Evolutionary conservation across 768 basidiomycete species (phyloP), one percentile per base, ranked within the genome.

Genomic region (Dentipellis fragilis): DNA sequence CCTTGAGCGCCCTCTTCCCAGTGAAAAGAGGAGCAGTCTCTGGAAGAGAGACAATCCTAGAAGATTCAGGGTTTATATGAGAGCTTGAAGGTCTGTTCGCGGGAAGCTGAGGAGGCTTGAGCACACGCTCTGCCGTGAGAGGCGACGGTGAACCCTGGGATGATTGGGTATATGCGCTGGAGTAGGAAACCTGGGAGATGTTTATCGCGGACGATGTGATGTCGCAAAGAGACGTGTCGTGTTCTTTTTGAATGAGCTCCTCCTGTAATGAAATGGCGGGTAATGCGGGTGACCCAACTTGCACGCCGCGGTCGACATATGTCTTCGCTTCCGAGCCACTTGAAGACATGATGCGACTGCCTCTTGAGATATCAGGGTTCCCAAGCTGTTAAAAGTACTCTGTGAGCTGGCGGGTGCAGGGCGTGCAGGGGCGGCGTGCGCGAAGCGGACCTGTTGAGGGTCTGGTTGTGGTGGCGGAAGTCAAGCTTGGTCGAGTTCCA

Each of bases 261-360:
- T n/a, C 36, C 46, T 12, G 21, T 29, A 9, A 45, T 52, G 42
- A 5, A 36, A 34, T n/a, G 23, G 51, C 9, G 17, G 45, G 19
- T 4, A 53, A 4, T 35, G 22, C 14, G 51, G 49, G 55, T 36
- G 49, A 54, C 34, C 58, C 60, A 1, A 56, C 58, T 39, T 63
- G 62, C 17, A 63, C 62, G 16, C 61, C 62, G 12, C 56, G 40
- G 3, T 63, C 62, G 11, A 40, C n/a, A 45, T 63, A 63, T 4
- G 39, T 40, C 49, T 58, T 63, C 50, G 49, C 49, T 4, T 10
- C 8, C 16, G 11, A 45, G 36, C 17, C 12, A 14, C 8, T 23
- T 10, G 39, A 29, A 23, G 52, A 36, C 48, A 53, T 54, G 29
- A 9, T 53, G 22, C 10, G 19, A 2, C 22, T 3, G 48, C 48